Evolutionary conservation across 257 asterid species (phyloP), one percentile per base, ranked within the genome.

Genomic region (Nicotiana undulata): DNA sequence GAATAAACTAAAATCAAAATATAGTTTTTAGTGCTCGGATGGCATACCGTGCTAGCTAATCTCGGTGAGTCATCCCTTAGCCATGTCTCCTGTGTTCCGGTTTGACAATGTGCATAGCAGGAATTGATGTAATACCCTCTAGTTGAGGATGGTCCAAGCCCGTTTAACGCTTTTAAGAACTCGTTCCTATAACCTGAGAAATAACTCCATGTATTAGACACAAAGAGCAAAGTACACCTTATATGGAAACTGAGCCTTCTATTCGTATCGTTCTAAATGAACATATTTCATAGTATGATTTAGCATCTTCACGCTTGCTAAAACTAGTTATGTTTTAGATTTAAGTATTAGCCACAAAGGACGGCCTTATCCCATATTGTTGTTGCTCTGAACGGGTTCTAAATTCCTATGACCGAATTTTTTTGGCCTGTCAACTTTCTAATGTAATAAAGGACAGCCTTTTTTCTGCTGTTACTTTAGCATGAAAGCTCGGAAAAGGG

Each of bases 61-160:
- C 68, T 80, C 13, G 98, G 98, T 49, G 97, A 93, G 85, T 88
- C 93, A 28, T 60, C 79, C 44, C 89, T 82, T n/a, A 87, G 60
- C 98, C 98, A 93, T 15, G 93, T 89, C 85, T 90, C 97, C 61
- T 89, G 93, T 83, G 85, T 90, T 86, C 91, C 97, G 0, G 97
- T 89, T 85, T 93, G 97, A 89, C 98, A 94, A 80, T 94, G 97
- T 24, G 94, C 95, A 12, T 88, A 94, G 87, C 98, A 94, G 9
- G 97, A 89, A 80, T 94, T 94, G 85, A 94, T 89, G 28, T 88
- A 94, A 74, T 83, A 87, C 51, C 98, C 98, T 85, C 92, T 87
- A 2, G 97, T 83, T 5, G 84, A 17, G 29, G 95, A 92, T 63
- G 83, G 26, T 3, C 92, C 92, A 55, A 93, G 31, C 79, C 80